phyloP scores from a whole-genome alignment of 2,329 filamentous ascomycete genomes.

The Keithomyces neogunnii region DNA sequence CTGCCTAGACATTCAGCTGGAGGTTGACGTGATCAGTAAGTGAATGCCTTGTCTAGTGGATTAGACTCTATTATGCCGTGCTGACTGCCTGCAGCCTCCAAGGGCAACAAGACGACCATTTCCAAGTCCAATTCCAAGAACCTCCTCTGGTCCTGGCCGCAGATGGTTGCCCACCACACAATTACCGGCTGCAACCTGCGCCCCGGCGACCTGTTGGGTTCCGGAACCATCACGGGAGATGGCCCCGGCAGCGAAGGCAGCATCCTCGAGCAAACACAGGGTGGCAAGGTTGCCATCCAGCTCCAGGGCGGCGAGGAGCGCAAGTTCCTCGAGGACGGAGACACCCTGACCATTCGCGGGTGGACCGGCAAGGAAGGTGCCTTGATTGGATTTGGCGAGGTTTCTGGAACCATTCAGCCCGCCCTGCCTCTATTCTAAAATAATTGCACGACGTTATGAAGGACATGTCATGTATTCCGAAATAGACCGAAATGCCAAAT shows the following conservation, averaged over 20 bases:
- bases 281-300: conserved; percentile 56
- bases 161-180: conserved; percentile 78
- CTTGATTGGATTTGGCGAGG: conserved; percentile 72
- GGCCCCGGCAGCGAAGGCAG: conserved; percentile 57
- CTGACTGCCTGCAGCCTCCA: conserved; percentile 15
- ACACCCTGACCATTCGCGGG: conserved; percentile 59
- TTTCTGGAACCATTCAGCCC: conserved; percentile 49
- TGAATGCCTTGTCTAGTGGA: background rate
- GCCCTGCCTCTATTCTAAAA: conserved; percentile 21
- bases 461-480: background rate
- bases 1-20: conserved; percentile 27
- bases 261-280: conserved; percentile 62
- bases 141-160: conserved; percentile 71
- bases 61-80: background rate
- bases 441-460: background rate
- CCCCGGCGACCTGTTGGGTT: conserved; percentile 67
- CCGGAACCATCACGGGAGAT: conserved; percentile 65
- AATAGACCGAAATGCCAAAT: background rate
- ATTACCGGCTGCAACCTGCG: conserved; percentile 68
- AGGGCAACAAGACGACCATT: conserved; percentile 23
- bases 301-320: conserved; percentile 58
- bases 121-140: conserved; percentile 27
- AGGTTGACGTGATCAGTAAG: conserved; percentile 31
- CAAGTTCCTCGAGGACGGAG: conserved; percentile 66
- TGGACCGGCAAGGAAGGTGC: conserved; percentile 55